Evolutionary conservation across 768 basidiomycete species (phyloP).

Genomic region (Rhizopogon roseolus): DNA sequence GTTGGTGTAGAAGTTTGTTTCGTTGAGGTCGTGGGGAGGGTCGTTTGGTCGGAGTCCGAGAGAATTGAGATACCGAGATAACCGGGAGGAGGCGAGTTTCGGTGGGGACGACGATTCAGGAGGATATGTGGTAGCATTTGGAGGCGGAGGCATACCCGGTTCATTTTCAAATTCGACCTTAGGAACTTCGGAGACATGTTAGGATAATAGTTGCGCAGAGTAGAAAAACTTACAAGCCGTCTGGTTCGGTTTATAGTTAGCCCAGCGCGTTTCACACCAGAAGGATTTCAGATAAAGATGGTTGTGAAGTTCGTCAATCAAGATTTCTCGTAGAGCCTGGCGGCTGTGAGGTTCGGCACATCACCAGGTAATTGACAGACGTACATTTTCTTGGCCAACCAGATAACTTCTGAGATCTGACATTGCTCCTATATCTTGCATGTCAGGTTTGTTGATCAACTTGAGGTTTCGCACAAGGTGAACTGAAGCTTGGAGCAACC

Average conservation of each 20-base stretch:
- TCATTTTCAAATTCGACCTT: conserved; percentile 63
- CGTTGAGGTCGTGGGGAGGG: conserved; percentile 61
- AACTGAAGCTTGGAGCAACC: conserved; percentile 82
- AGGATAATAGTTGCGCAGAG: conserved; percentile 2
- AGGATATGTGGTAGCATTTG: conserved; percentile 15
- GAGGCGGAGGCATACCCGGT: conserved; percentile 14
- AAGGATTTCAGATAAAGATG: conserved; percentile 97
- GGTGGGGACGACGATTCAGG: conserved; percentile 35
- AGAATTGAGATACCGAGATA: conserved; percentile 59
- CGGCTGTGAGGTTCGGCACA: conserved; percentile 6
- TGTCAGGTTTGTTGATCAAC: conserved; percentile 85
- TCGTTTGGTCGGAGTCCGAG: conserved; percentile 74
- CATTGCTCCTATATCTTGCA: conserved; percentile 94
- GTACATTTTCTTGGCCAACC: conserved; percentile 77
- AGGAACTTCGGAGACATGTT: conserved; percentile 41
- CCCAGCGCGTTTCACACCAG: conserved; percentile 94
- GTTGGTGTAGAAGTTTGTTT: conserved; percentile 26
- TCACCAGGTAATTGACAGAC: conserved; percentile 24
- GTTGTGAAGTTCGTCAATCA: conserved; percentile 92
- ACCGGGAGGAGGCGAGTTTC: conserved; percentile 39
- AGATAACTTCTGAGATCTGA: conserved; percentile 86
- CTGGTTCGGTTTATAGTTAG: conserved; percentile 77
- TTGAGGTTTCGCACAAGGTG: conserved; percentile 86
- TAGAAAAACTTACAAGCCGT: conserved; percentile 55
- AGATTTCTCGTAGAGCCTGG: conserved; percentile 86